A percentile compares a stretch with the other conserved stretches of the same genome.
These are phyloP conservation scores for Pseudofabraea citricarpa DNA, from an alignment of 2,329 filamentous ascomycete genomes.

Conservation along the genomic window DNA sequence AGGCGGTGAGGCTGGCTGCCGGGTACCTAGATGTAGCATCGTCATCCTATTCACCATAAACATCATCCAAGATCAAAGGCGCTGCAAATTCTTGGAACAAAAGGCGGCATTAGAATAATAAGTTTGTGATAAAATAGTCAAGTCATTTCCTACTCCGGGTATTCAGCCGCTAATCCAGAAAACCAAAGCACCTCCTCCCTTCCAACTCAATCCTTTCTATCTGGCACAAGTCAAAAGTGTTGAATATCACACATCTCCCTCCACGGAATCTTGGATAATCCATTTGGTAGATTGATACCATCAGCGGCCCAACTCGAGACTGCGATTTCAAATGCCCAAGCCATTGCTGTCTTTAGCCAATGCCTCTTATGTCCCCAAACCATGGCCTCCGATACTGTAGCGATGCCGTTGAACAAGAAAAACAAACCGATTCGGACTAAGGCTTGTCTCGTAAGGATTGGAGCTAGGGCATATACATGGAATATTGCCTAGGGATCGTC, in stretches of 20 bases:
- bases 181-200: too few species aligned
- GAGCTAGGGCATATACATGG: conserved; percentile 32
- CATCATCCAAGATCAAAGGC: too few species aligned
- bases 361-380: conserved; percentile 31
- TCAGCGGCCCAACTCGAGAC: conserved; percentile 31
- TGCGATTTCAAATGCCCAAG: conserved; percentile 29
- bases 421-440: conserved; percentile 31
- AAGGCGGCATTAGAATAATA: too few species aligned
- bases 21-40: too few species aligned
- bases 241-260: conserved; percentile 20
- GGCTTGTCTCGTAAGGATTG: conserved; percentile 27
- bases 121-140: too few species aligned
- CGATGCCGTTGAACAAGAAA: conserved; percentile 35
- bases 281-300: conserved; percentile 29
- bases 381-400: conserved; percentile 26
- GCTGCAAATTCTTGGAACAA: too few species aligned
- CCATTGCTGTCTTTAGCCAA: conserved; percentile 26
- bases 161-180: too few species aligned
- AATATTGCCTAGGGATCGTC: conserved; percentile 23
- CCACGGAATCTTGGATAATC: conserved; percentile 27
- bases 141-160: too few species aligned
- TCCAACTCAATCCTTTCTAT: background rate
- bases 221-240: background rate
- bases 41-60: too few species aligned
- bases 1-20: background rate